Percentiles rank a stretch among this genome's conserved stretches.
Evolutionary conservation across 2,329 filamentous ascomycete species (phyloP).

Genomic region (Fusarium verticillioides): DNA sequence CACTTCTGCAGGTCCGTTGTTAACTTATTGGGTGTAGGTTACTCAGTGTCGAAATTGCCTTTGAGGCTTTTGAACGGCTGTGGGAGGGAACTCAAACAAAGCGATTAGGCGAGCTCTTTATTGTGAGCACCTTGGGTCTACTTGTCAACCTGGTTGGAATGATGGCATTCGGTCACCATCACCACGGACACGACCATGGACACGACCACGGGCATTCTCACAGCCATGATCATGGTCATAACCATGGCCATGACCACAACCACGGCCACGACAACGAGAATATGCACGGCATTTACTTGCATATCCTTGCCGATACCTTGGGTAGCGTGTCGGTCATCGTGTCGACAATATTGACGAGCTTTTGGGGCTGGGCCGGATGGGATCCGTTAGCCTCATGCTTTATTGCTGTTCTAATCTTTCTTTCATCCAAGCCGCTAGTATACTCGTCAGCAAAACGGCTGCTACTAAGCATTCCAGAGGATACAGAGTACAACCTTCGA

Average conservation of each 20-base stretch:
- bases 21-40: conserved; percentile 63
- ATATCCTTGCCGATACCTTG: conserved; percentile 93
- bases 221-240: conserved; percentile 48
- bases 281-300: conserved; percentile 96
- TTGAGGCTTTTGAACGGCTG: conserved; percentile 90
- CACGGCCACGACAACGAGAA: conserved; percentile 88
- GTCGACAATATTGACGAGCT: conserved; percentile 87
- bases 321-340: conserved; percentile 95
- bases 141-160: conserved; percentile 93
- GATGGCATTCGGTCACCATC: conserved; percentile 80
- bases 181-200: conserved; percentile 61
- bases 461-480: conserved; percentile 84
- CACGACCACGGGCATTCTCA: conserved; percentile 51
- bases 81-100: conserved; percentile 86
- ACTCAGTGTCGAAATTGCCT: conserved; percentile 94
- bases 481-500: conserved; percentile 87
- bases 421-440: conserved; percentile 90
- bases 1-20: not conserved
- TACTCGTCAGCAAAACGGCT: conserved; percentile 84
- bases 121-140: conserved; percentile 88
- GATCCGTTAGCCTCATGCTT: conserved; percentile 94
- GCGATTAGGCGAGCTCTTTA: conserved; percentile 84
- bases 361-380: conserved; percentile 91
- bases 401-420: conserved; percentile 92
- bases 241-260: conserved; percentile 50